Base-by-base conservation (phyloP, 257 asterid species). In the Henckelia pumila region DNA sequence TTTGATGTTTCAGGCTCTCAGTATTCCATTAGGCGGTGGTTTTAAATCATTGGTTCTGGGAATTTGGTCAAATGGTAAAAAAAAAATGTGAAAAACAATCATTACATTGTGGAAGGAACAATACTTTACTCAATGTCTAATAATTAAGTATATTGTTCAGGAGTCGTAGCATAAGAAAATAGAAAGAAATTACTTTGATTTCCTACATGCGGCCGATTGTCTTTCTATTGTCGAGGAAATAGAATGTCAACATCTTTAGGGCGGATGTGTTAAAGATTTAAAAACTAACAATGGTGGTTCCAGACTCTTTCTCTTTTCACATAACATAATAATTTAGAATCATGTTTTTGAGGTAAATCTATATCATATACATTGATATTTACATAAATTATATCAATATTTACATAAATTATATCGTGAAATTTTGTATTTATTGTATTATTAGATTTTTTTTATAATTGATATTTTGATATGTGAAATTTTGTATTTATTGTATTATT, bases 21-120 rank as follows among this genome's bases (percentile, higher is more conserved):
- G 28, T 16, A 50, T 73, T 56, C 8, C 5, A 67, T 56, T 74
- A 72, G 83, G 40, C 79, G 79, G 75, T 72, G 69, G 69, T 25
- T 78, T 73, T 23, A 68, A 61, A 20, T 33, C 14, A 68, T 53
- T 61, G 49, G 37, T 56, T 32, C 16, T 28, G n/a, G 23, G 56
- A 52, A 40, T 1, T 20, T 37, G 20, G 19, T 35, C 59, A 19
- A 7, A 28, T 62, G 59, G 52, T 32, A 55, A 47, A 56, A 71
- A 26, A 49, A 56, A 26, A 2, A 5, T 25, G 1, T 24, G 22
- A 9, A 16, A 24, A 30, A 28, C 29, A 8, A 28, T 6, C 47
- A 23, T 14, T 0, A 22, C 3, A 58, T 58, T 11, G 8, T 25
- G 26, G 14, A 3, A 9, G 63, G 2, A 6, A 58, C 3, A 10